phyloP scores from a whole-genome alignment of 2,329 filamentous ascomycete genomes.

The Pseudocercospora fijiensis region DNA sequence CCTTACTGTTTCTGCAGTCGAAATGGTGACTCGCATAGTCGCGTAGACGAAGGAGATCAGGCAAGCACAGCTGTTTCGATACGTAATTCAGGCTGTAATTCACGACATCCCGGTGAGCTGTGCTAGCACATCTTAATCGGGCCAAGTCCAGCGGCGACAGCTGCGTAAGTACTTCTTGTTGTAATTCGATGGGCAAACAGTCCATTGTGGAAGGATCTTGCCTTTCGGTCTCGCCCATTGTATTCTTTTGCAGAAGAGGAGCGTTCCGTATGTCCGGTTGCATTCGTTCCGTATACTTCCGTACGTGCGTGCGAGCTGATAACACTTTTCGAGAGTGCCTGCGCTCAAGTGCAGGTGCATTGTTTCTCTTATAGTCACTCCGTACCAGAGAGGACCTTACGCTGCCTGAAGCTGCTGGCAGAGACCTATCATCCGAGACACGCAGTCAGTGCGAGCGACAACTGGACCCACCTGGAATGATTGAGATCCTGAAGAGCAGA shows the following conservation, averaged over 20 bases:
- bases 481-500: neutral
- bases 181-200: neutral
- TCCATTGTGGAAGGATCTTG: neutral
- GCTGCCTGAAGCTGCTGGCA: neutral
- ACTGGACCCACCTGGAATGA: neutral
- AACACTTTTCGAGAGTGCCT: neutral
- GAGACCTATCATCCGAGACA: neutral
- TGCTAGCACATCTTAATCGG: neutral
- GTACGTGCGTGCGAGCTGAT: neutral
- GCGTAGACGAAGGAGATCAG: neutral
- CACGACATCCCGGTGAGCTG: neutral
- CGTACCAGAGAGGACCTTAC: neutral
- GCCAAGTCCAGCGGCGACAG: neutral
- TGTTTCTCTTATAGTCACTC: neutral
- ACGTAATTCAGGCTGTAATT: neutral
- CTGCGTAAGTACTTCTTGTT: neutral
- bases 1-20: neutral
- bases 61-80: neutral
- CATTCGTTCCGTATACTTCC: neutral
- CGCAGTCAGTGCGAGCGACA: neutral
- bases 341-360: neutral
- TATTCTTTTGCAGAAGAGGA: neutral
- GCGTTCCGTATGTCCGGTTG: neutral
- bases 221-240: constrained; percentile 4
- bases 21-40: neutral